Evolutionary conservation across 495 filamentous ascomycete genomes (phyloP), one percentile per base, ranked within the genome.

Genomic region (Physcia stellaris): DNA sequence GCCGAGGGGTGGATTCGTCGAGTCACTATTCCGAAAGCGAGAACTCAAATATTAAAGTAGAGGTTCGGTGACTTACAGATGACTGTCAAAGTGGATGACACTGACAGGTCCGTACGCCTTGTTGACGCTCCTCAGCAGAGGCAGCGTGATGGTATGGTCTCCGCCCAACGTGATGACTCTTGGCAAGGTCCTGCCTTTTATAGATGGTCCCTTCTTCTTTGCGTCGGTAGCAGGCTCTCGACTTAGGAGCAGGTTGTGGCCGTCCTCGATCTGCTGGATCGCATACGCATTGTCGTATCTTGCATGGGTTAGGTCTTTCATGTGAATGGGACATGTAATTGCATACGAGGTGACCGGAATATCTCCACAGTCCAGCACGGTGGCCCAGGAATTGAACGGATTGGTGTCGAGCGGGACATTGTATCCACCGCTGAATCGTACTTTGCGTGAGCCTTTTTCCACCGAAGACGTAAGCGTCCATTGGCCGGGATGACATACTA

Each of bases 281-380:
- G 82, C 80, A 39, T 72, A 76, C n/a, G 67, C 69, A 49, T 85
- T 85, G 53, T 86, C 81, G 42, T 78, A 61, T 22, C 64, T 67
- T 22, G 1, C 5, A 2, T 6, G 21, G 26, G 13, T 28, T 7
- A 28, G 26, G 6, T 47, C 33, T 35, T 22, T 28, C 29, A 24
- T 18, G 20, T 20, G n/a, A 6, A 6, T 26, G 3, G 13, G 15
- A 21, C 16, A 3, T 24, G 7, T 5, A 7, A 12, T 11, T 4
- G 20, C 64, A 40, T 59, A 75, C 59, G 73, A 74, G 1, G 80
- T 84, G 13, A 85, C 66, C 0, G 75, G 76, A 29, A 83, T 77
- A 54, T 86, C 80, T 28, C 80, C 82, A 48, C 82, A 87, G 55
- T 87, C 82, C 4, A 86, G 54, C 12, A 87, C 62, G 12, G 58